Evolutionary conservation across 345 rosid species (phyloP).

Genomic region (Arabidopsis arenosa): DNA sequence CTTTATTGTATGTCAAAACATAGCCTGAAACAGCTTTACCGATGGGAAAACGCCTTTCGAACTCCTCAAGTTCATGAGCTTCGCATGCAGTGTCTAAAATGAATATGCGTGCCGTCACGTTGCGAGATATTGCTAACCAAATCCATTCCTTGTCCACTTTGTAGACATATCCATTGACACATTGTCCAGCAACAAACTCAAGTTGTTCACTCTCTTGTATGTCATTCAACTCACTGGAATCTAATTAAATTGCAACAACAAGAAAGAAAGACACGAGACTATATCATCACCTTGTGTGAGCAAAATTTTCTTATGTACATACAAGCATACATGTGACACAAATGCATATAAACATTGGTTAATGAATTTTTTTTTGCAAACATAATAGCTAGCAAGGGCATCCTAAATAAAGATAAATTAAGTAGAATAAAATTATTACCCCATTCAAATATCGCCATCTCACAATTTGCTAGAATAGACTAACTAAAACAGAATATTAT

Average conservation of each 20-base stretch:
- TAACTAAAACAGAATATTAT: neutral
- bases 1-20: slow-evolving; percentile 67
- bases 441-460: neutral
- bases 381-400: neutral
- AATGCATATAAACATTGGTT: slow-evolving; percentile 14
- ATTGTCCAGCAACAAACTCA: slow-evolving; percentile 63
- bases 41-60: slow-evolving; percentile 60
- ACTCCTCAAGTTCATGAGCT: slow-evolving; percentile 73
- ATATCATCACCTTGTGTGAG: slow-evolving; percentile 14
- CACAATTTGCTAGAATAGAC: slow-evolving; percentile 7
- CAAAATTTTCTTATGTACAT: slow-evolving; percentile 1
- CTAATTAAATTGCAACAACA: slow-evolving; percentile 47
- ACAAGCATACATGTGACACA: slow-evolving; percentile 27
- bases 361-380: neutral
- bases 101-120: slow-evolving; percentile 70
- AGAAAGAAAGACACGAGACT: slow-evolving; percentile 16
- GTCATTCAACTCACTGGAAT: slow-evolving; percentile 48
- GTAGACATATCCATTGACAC: slow-evolving; percentile 75
- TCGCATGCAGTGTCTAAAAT: slow-evolving; percentile 80
- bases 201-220: slow-evolving; percentile 47
- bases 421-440: neutral
- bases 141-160: slow-evolving; percentile 90
- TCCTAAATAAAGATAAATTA: neutral
- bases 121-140: slow-evolving; percentile 77
- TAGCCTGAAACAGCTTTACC: slow-evolving; percentile 75